Conservation (phyloP, 768 basidiomycete genomes). For the Russula sp. region DNA sequence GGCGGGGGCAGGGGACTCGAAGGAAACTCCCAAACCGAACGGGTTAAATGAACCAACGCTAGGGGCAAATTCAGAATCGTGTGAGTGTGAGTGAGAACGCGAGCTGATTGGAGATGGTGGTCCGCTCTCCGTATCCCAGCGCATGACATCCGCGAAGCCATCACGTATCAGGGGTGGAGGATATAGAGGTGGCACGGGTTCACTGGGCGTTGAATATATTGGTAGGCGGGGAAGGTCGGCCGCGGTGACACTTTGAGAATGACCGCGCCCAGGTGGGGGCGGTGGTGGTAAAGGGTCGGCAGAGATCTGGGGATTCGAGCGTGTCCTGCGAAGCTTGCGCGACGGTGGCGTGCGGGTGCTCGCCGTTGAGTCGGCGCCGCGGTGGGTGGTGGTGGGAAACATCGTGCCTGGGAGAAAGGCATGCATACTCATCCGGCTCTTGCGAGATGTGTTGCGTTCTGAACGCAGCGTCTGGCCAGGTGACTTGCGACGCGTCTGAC, state of each 20-base stretch:
- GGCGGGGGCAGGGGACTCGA: constrained; percentile 56
- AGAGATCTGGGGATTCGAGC: constrained; percentile 61
- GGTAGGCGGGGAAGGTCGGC: constrained; percentile 51
- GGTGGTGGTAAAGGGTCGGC: constrained; percentile 24
- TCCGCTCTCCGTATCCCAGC: constrained; percentile 39
- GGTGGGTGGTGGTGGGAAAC: constrained; percentile 37
- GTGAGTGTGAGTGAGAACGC: constrained; percentile 25
- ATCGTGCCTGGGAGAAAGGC: constrained; percentile 45
- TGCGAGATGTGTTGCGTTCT: constrained; percentile 31
- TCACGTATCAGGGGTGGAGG: constrained; percentile 37
- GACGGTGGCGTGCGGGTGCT: constrained; percentile 32
- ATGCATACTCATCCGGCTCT: constrained; percentile 67
- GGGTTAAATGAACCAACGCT: constrained; percentile 42
- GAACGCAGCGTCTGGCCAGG: constrained; percentile 13
- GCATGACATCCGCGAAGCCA: constrained; percentile 61
- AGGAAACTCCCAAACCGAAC: constrained; percentile 58
- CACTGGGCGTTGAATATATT: constrained; percentile 1
- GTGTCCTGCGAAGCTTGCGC: constrained; percentile 64
- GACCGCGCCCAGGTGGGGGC: constrained; percentile 47
- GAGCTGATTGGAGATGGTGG: constrained; percentile 37
- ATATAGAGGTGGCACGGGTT: constrained; percentile 13
- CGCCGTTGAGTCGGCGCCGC: constrained; percentile 1
- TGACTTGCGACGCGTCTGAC: constrained; percentile 11
- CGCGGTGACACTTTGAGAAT: constrained; percentile 75
- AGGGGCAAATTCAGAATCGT: constrained; percentile 7